Conservation (phyloP, 805 yeast genomes). For the Myxozyma monticola region DNA sequence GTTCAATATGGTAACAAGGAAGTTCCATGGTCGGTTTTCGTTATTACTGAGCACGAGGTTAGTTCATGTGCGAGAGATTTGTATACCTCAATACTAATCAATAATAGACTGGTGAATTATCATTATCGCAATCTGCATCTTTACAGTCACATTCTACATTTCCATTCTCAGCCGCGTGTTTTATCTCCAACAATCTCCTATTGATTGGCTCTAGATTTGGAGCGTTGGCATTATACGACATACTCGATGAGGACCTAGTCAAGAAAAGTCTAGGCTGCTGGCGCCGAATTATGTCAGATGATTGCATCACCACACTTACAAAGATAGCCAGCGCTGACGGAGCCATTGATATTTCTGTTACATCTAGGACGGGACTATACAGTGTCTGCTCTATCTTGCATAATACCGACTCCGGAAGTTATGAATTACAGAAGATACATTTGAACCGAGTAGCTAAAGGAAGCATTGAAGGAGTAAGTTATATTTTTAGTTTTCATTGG, state of each 20-base stretch:
- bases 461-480: slow-evolving; percentile 66
- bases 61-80: no score
- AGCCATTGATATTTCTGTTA: slow-evolving; percentile 12
- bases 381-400: slow-evolving; percentile 8
- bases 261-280: slow-evolving; percentile 6
- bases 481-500: not conserved
- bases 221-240: slow-evolving; percentile 56
- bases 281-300: slow-evolving; percentile 28
- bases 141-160: slow-evolving; percentile 47
- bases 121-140: not conserved
- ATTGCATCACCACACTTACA: slow-evolving; percentile 13
- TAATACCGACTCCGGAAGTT: not conserved
- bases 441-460: slow-evolving; percentile 72
- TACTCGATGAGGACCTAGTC: not conserved
- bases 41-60: slow-evolving; percentile 34
- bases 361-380: slow-evolving; percentile 24
- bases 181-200: slow-evolving; percentile 45
- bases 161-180: slow-evolving; percentile 57
- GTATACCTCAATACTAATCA: not conserved
- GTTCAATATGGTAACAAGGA: slow-evolving; percentile 69
- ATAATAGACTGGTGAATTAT: not conserved
- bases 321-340: not conserved
- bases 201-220: slow-evolving; percentile 74
- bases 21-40: slow-evolving; percentile 50
- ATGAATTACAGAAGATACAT: slow-evolving; percentile 42